Percentiles rank a stretch among this genome's conserved stretches.
phyloP scores from a whole-genome alignment of 2,329 filamentous ascomycete species.

The Claviceps arundinis region DNA sequence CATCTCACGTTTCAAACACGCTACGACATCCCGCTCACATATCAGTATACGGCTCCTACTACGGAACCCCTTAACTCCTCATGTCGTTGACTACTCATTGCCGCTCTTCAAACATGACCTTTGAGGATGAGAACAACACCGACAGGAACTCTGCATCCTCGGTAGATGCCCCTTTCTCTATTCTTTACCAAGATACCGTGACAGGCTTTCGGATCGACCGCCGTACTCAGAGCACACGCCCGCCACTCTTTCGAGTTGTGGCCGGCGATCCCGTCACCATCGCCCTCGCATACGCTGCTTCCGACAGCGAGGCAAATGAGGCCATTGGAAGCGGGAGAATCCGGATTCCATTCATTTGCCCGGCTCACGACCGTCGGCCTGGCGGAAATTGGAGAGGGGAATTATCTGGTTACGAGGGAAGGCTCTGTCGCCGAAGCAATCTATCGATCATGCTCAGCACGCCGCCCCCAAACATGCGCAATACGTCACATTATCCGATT shows the following conservation, averaged over 20 bases:
- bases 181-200: slow-evolving; percentile 39
- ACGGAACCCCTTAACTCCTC: not conserved
- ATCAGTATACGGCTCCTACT: not conserved
- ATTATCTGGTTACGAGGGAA: slow-evolving; percentile 42
- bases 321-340: slow-evolving; percentile 20
- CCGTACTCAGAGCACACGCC: slow-evolving; percentile 20
- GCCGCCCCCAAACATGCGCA: slow-evolving; percentile 36
- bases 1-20: slow-evolving; percentile 8
- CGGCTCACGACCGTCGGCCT: slow-evolving; percentile 61
- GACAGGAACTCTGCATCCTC: slow-evolving; percentile 56
- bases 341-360: slow-evolving; percentile 53
- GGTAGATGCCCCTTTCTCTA: slow-evolving; percentile 46
- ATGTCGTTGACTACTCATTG: not conserved
- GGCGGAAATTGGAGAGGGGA: slow-evolving; percentile 68
- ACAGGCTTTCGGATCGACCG: slow-evolving; percentile 29
- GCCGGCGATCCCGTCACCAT: slow-evolving; percentile 46
- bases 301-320: slow-evolving; percentile 25
- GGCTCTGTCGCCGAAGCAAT: slow-evolving; percentile 61
- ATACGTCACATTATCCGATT: slow-evolving; percentile 52
- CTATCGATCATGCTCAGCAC: slow-evolving; percentile 55
- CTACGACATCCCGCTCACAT: not conserved
- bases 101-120: slow-evolving; percentile 15
- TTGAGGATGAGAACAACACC: slow-evolving; percentile 58
- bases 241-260: slow-evolving; percentile 37
- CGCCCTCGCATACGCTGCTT: slow-evolving; percentile 41